These are phyloP conservation scores for Septoria linicola DNA, from an alignment of 2,329 filamentous ascomycete genomes.

Conservation along the genomic window DNA sequence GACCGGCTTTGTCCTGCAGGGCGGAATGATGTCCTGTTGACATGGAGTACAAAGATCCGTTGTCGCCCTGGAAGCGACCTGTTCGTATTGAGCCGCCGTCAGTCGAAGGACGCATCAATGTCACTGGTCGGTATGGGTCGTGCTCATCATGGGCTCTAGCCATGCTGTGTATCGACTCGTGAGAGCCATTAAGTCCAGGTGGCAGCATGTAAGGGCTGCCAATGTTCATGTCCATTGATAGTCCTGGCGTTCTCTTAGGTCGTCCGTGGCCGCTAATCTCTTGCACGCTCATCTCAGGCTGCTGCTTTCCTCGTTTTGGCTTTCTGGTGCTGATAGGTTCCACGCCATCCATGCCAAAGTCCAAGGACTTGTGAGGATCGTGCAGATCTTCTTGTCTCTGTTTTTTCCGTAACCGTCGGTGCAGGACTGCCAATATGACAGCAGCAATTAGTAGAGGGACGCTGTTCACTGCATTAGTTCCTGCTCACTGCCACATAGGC, in stretches of 20 bases:
- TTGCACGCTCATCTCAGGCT: conserved; percentile 60
- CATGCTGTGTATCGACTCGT: conserved; percentile 82
- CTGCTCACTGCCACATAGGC: conserved; percentile 27
- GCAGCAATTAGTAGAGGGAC: conserved; percentile 71
- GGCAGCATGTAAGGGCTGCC: conserved; percentile 92
- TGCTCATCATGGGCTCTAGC: conserved; percentile 72
- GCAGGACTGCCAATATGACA: conserved; percentile 70
- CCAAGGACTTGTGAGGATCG: conserved; percentile 85
- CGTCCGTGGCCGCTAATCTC: conserved; percentile 48
- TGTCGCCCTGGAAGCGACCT: conserved; percentile 37
- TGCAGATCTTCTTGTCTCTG: conserved; percentile 73
- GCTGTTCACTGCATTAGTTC: conserved; percentile 48
- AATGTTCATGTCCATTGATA: conserved; percentile 62
- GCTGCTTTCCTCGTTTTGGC: conserved; percentile 44
- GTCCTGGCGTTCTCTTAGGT: conserved; percentile 39
- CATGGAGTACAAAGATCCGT: conserved; percentile 53
- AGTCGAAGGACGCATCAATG: conserved; percentile 54
- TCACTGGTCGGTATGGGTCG: conserved; percentile 75
- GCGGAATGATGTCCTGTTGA: conserved; percentile 47
- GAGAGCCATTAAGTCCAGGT: conserved; percentile 72
- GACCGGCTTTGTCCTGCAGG: conserved; percentile 44
- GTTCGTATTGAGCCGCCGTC: conserved; percentile 36
- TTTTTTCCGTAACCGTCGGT: conserved; percentile 72
- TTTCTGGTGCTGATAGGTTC: conserved; percentile 24
- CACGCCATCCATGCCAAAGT: conserved; percentile 75